Evolutionary conservation across 305 asterid species (phyloP).

Genomic region (Plantago rigida): DNA sequence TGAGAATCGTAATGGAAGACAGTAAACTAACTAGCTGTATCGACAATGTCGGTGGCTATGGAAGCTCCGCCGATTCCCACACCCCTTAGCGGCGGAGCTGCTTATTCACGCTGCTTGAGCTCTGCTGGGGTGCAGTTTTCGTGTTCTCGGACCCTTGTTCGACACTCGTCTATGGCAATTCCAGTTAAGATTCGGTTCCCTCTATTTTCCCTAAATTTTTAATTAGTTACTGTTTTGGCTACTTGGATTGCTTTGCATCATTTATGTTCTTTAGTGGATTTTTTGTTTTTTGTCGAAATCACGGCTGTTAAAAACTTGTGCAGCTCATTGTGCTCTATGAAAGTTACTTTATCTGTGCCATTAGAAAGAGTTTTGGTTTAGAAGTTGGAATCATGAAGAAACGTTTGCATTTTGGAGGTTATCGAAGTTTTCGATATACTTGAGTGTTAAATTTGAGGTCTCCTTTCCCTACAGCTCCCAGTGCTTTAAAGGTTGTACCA

Average conservation of each 20-base stretch:
- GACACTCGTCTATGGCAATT: conserved; percentile 71
- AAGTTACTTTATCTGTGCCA: too few relatives aligned
- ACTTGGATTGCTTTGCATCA: background rate
- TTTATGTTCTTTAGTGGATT: too few relatives aligned
- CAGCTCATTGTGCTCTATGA: background rate
- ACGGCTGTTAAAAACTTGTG: background rate
- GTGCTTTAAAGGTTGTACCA: too few relatives aligned
- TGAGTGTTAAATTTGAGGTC: too few relatives aligned
- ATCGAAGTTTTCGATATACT: too few relatives aligned
- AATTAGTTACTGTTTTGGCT: background rate
- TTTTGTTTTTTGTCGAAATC: background rate
- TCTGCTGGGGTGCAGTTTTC: conserved; percentile 36
- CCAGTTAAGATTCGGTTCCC: background rate
- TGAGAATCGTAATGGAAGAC: conserved; percentile 70
- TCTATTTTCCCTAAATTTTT: background rate
- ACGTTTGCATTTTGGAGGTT: too few relatives aligned
- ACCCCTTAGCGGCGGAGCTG: conserved; percentile 39
- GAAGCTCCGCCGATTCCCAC: conserved; percentile 51
- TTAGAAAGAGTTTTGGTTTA: too few relatives aligned
- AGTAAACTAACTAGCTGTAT: conserved; percentile 33
- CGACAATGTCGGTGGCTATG: conserved; percentile 40
- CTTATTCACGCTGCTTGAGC: conserved; percentile 37
- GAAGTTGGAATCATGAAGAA: too few relatives aligned
- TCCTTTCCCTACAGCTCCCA: too few relatives aligned
- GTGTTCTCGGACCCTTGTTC: conserved; percentile 46